Evolutionary conservation across 257 asterid genomes (phyloP).

Genomic region (Penstemon davidsonii): DNA sequence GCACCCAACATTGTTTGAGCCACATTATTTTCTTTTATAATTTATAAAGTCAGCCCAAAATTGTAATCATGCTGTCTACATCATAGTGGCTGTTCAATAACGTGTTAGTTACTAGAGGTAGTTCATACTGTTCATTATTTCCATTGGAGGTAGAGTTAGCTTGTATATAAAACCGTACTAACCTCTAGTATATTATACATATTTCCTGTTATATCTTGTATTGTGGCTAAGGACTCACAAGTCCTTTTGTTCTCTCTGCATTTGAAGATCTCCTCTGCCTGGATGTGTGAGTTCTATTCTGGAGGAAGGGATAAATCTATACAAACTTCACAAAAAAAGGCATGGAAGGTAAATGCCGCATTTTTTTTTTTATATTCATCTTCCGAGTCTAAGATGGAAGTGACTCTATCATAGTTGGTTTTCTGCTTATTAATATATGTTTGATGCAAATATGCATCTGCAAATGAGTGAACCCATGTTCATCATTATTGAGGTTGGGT

Average conservation of each 20-base stretch:
- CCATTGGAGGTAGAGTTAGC: no score
- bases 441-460: background rate
- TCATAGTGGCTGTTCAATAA: no score
- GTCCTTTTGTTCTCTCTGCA: slow-evolving; percentile 33
- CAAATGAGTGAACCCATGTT: slow-evolving; percentile 4
- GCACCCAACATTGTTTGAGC: no score
- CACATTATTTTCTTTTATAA: no score
- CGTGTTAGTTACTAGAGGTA: no score
- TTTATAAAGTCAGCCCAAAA: no score
- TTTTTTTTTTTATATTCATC: background rate
- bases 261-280: slow-evolving; percentile 77
- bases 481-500: slow-evolving; percentile 8
- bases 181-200: no score
- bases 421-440: background rate
- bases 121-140: no score
- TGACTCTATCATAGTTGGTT: slow-evolving; percentile 8
- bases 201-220: no score
- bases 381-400: background rate
- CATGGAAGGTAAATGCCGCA: slow-evolving; percentile 62
- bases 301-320: slow-evolving; percentile 82
- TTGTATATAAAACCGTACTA: no score
- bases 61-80: no score
- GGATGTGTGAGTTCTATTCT: slow-evolving; percentile 60
- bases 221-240: slow-evolving; percentile 17
- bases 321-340: slow-evolving; percentile 61